Evolutionary conservation across 2,329 filamentous ascomycete genomes (phyloP).

Genomic region (Aureobasidium sp.): DNA sequence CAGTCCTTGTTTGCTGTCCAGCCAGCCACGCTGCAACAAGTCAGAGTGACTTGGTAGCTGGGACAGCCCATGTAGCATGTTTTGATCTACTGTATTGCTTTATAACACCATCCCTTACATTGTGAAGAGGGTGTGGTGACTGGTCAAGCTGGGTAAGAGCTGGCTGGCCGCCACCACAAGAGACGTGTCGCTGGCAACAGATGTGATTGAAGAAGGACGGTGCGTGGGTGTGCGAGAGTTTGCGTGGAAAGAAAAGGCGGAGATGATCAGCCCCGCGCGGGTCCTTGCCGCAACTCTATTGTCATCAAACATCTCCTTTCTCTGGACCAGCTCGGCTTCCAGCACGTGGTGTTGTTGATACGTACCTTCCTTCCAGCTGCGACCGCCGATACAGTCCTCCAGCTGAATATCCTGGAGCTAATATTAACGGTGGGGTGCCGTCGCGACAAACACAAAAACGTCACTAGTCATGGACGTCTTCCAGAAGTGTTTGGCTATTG

Average conservation of each 20-base stretch:
- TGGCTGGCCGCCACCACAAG: not conserved
- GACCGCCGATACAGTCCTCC: not conserved
- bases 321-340: not conserved
- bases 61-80: not conserved
- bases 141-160: not conserved
- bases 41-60: constrained; percentile 1
- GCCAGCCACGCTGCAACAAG: constrained; percentile 6
- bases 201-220: not conserved
- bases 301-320: constrained; percentile 7
- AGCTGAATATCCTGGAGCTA: not conserved
- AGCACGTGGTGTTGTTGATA: not conserved
- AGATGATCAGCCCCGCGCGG: not conserved
- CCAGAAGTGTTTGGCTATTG: constrained; percentile 29
- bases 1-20: constrained; percentile 8
- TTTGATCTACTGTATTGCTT: not conserved
- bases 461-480: constrained; percentile 28
- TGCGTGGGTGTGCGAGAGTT: not conserved
- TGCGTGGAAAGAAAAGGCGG: not conserved
- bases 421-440: not conserved
- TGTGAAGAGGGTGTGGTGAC: not conserved
- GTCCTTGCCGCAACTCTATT: not conserved
- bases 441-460: not conserved
- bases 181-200: not conserved
- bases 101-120: constrained; percentile 2
- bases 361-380: not conserved